Evolutionary conservation across 768 basidiomycete genomes (phyloP).

Genomic region (Leccinellum albellum): DNA sequence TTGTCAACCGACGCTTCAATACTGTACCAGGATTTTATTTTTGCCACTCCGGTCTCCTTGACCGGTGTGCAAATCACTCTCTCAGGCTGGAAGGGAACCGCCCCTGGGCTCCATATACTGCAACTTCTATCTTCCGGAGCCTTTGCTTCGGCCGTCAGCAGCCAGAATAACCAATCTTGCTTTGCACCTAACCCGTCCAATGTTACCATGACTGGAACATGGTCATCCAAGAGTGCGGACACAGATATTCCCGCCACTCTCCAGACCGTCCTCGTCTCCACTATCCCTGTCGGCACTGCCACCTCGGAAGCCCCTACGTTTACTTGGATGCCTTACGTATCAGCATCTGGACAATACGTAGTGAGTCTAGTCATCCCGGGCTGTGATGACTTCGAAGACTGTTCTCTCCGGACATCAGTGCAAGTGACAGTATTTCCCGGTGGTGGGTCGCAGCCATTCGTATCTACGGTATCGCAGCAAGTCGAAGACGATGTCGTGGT

Average conservation of each 20-base stretch:
- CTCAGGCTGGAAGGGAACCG: constrained; percentile 66
- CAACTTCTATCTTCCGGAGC: constrained; percentile 91
- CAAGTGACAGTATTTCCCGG: constrained; percentile 81
- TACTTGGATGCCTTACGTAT: constrained; percentile 92
- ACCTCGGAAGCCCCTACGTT: constrained; percentile 66
- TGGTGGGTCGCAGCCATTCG: constrained; percentile 55
- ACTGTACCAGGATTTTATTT: constrained; percentile 92
- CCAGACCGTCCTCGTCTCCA: constrained; percentile 68
- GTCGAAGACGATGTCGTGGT: constrained; percentile 57
- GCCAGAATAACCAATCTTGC: constrained; percentile 65
- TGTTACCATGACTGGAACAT: constrained; percentile 61
- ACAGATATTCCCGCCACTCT: constrained; percentile 80
- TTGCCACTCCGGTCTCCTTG: constrained; percentile 56
- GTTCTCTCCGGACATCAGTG: constrained; percentile 74
- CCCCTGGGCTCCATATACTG: constrained; percentile 84
- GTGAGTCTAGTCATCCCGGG: constrained; percentile 86
- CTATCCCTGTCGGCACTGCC: constrained; percentile 60
- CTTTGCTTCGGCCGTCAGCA: constrained; percentile 69
- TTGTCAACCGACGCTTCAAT: constrained; percentile 72
- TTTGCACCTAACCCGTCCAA: constrained; percentile 75
- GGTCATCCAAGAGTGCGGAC: constrained; percentile 59
- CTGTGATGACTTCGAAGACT: constrained; percentile 78
- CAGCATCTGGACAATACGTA: constrained; percentile 80
- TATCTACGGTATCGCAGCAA: constrained; percentile 71
- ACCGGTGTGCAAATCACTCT: constrained; percentile 89